phyloP scores from a whole-genome alignment of 2,329 filamentous ascomycete species.

The Knoxdaviesia proteae region DNA sequence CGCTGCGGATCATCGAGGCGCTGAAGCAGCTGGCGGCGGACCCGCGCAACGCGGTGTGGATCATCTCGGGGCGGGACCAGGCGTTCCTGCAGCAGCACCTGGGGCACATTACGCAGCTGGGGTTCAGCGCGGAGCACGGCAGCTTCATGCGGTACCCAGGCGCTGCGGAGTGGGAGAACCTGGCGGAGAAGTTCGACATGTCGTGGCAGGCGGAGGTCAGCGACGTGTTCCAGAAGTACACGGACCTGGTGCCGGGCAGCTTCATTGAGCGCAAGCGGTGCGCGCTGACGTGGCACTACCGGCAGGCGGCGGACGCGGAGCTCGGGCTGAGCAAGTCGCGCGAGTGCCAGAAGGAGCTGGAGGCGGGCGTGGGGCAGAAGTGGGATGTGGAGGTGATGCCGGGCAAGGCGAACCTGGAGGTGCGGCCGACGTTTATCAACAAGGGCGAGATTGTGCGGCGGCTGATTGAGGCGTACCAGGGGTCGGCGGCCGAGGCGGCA shows the following conservation, averaged over 20 bases:
- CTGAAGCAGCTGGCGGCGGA: slow-evolving; percentile 64
- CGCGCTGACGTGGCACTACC: slow-evolving; percentile 93
- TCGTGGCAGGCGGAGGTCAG: slow-evolving; percentile 76
- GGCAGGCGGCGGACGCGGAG: slow-evolving; percentile 60
- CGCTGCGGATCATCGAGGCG: slow-evolving; percentile 59
- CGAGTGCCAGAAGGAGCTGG: slow-evolving; percentile 65
- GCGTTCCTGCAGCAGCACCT: slow-evolving; percentile 79
- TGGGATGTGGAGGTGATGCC: slow-evolving; percentile 94
- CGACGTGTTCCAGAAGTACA: slow-evolving; percentile 70
- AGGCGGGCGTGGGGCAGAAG: slow-evolving; percentile 51
- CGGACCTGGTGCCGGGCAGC: slow-evolving; percentile 63
- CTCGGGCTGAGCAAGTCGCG: slow-evolving; percentile 60
- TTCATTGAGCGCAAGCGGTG: slow-evolving; percentile 79
- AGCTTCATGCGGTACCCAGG: slow-evolving; percentile 80
- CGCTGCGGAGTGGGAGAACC: slow-evolving; percentile 62
- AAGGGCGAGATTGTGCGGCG: slow-evolving; percentile 89
- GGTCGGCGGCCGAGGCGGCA: slow-evolving; percentile 19
- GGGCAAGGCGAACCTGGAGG: slow-evolving; percentile 91
- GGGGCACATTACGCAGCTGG: slow-evolving; percentile 72
- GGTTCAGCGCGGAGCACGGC: slow-evolving; percentile 92
- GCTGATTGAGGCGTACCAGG: slow-evolving; percentile 54
- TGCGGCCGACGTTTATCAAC: slow-evolving; percentile 92
- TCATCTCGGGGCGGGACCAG: slow-evolving; percentile 88
- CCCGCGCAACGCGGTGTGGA: slow-evolving; percentile 80
- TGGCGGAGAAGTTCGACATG: slow-evolving; percentile 77